Conservation (phyloP, 1,284 basidiomycete genomes). For the Crepidotus sp. region DNA sequence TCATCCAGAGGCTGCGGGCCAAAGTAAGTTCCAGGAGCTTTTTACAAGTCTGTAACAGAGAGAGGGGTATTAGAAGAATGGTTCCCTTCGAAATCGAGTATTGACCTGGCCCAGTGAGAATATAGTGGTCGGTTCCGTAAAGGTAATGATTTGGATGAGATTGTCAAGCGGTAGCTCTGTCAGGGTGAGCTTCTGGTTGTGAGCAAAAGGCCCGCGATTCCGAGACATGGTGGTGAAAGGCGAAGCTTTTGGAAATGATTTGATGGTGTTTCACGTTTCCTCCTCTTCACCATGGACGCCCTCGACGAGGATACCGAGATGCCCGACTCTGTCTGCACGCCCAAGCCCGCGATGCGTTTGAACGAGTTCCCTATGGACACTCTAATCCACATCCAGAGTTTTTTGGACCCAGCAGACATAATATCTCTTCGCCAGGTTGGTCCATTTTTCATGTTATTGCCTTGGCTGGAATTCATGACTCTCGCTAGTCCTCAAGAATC, state of each 20-base stretch:
- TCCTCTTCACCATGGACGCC: not conserved
- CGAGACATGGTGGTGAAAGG: not conserved
- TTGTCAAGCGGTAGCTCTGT: conserved; percentile 7
- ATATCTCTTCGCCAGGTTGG: conserved; percentile 10
- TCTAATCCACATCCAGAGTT: conserved; percentile 11
- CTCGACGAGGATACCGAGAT: not conserved
- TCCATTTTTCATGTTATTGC: not conserved
- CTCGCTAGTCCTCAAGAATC: conserved; percentile 8
- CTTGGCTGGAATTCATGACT: not conserved
- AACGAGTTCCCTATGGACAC: conserved; percentile 11
- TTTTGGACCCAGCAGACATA: conserved; percentile 11
- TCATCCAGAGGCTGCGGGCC: conserved; percentile 7
- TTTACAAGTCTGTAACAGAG: not conserved
- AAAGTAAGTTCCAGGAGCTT: not conserved
- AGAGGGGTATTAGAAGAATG: not conserved
- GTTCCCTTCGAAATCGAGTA: too few relatives aligned
- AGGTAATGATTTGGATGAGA: conserved; percentile 6
- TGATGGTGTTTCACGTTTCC: not conserved
- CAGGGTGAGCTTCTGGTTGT: not conserved
- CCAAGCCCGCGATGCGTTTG: not conserved
- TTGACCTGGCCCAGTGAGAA: not conserved
- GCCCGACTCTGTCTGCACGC: too few relatives aligned
- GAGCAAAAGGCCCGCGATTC: not conserved
- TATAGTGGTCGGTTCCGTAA: conserved; percentile 1
- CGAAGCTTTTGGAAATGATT: not conserved